A percentile compares a stretch with the other conserved stretches of the same genome.
Conservation (phyloP, 2,329 filamentous ascomycete genomes). For the Spiromastix sp. region DNA sequence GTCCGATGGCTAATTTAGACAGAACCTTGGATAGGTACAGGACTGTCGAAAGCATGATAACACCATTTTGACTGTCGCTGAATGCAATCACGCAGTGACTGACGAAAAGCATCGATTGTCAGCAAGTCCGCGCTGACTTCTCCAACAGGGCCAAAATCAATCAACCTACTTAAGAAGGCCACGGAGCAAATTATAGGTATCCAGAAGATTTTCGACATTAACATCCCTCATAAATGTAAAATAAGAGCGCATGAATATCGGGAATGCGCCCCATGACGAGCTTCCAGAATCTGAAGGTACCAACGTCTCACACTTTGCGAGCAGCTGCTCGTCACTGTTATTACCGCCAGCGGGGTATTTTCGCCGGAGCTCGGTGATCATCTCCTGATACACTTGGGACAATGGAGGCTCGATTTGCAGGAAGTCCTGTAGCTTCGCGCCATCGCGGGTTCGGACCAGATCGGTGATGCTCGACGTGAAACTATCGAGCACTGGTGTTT, state of each 20-base stretch:
- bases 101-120: conserved; percentile 3
- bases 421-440: conserved; percentile 55
- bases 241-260: conserved; percentile 71
- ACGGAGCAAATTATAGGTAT: conserved; percentile 65
- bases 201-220: conserved; percentile 62
- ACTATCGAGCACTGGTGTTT: conserved; percentile 54
- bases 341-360: conserved; percentile 39
- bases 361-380: conserved; percentile 56
- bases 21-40: conserved; percentile 73
- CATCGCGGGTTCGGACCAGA: conserved; percentile 54
- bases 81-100: conserved; percentile 78
- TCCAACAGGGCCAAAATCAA: too few species aligned
- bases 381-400: conserved; percentile 54
- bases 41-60: conserved; percentile 72
- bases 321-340: conserved; percentile 42
- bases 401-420: conserved; percentile 66
- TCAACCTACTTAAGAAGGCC: conserved; percentile 63
- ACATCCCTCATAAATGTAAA: conserved; percentile 72
- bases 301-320: conserved; percentile 47
- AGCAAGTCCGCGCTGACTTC: background rate
- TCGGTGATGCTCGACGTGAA: conserved; percentile 57
- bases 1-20: conserved; percentile 69
- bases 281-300: conserved; percentile 56
- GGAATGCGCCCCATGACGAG: conserved; percentile 65
- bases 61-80: conserved; percentile 66